Evolutionary conservation across 306 rosid genomes (phyloP).

Genomic region (Betula pendula): DNA sequence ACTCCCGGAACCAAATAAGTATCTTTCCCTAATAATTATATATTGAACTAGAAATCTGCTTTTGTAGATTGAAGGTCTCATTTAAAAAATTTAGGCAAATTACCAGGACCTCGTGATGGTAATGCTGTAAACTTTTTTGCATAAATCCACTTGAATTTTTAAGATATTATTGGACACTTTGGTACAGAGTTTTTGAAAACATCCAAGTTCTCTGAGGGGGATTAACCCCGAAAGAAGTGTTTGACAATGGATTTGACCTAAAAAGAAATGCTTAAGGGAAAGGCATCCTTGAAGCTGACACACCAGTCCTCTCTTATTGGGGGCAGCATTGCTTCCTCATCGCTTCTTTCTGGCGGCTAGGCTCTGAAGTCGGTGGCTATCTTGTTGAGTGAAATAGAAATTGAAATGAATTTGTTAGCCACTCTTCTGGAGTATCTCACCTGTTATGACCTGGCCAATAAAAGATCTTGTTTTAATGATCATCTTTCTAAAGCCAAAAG

Average conservation of each 20-base stretch:
- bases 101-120: neutral
- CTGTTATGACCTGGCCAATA: neutral
- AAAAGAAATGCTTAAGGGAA: neutral
- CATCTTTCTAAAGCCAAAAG: neutral
- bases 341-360: neutral
- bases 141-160: neutral
- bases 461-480: too few relatives aligned
- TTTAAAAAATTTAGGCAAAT: neutral
- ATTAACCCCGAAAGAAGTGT: conserved; percentile 5
- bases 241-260: neutral
- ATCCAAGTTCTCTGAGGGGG: conserved; percentile 17
- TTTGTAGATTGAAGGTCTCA: neutral
- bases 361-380: neutral
- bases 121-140: neutral
- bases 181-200: neutral
- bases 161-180: neutral
- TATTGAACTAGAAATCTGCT: neutral
- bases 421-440: neutral
- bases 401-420: neutral
- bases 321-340: neutral
- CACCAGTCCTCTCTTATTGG: neutral
- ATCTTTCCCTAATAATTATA: neutral
- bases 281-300: neutral
- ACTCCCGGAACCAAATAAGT: too few relatives aligned
- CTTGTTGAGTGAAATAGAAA: neutral